Evolutionary conservation across 306 rosid species (phyloP), one percentile per base, ranked within the genome.

Genomic region (Nissolia schottii): DNA sequence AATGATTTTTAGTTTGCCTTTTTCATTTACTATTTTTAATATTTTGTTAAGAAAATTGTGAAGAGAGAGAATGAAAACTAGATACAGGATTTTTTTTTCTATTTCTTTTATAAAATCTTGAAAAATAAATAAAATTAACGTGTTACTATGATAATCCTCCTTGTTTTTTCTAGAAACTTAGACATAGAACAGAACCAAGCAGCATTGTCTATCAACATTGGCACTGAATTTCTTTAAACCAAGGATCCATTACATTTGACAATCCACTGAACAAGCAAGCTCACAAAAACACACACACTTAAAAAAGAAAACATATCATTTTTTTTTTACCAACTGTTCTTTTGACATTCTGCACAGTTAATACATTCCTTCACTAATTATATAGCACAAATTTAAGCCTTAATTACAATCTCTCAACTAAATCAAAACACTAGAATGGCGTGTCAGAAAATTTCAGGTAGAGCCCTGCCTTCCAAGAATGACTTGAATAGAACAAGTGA

Each of bases 401-500:
- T 77, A 78, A 83, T 83, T 86, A 74, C 85, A 80, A 77, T 67
- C 81, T 78, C 70, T 77, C 64, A 35, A 50, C 60, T 32, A 57
- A 14, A 54, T 51, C 38, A 67, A 28, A 67, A 24, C 22, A 78
- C 59, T 70, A 5, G 75, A 73, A 64, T 51, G 16, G 40, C 6
- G 56, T 67, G 71, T 88, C 79, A 93, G 80, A 88, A 81, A 15
- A 67, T 73, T 77, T 87, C 85, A 0, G 98, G 97, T 16, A 87
- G 82, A 43, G 97, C 87, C 41, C 48, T 88, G 25, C 86, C 87
- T 38, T 81, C 74, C 71, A 93, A 73, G 79, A 93, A 90, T 23
- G 96, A 85, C 81, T 80, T 90, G 77, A 93, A 89, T 64, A 93
- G 71, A 45, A 89, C 94, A 18, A 93, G 84, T 22, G 98, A 90